Evolutionary conservation across 495 filamentous ascomycete species (phyloP).

Genomic region (Penicillium bialowiezense): DNA sequence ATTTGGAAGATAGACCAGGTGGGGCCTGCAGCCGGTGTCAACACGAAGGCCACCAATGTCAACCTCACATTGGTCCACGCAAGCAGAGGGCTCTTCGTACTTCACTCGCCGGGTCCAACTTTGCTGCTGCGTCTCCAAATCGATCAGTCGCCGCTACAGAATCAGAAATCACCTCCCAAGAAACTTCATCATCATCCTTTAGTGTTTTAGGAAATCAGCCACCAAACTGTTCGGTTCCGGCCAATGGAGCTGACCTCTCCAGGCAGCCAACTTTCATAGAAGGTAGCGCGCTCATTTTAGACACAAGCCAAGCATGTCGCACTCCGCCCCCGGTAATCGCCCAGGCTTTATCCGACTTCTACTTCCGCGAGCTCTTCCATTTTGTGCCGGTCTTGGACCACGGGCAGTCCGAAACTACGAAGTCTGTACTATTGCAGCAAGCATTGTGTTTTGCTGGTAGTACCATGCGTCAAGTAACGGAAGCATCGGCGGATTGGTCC

Average conservation of each 20-base stretch:
- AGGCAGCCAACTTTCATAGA: constrained; percentile 1
- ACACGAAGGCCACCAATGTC: constrained; percentile 2
- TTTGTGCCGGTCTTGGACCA: constrained; percentile 12
- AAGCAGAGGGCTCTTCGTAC: constrained; percentile 3
- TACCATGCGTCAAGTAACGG: constrained; percentile 10
- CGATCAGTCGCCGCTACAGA: neutral
- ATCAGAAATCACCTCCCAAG: neutral
- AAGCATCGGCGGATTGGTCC: constrained; percentile 5
- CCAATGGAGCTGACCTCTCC: neutral
- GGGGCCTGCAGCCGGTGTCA: constrained; percentile 9
- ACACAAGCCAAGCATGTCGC: constrained; percentile 3
- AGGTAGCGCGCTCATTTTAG: constrained; percentile 4
- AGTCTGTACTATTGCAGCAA: constrained; percentile 14
- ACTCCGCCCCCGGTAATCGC: constrained; percentile 1
- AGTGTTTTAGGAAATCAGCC: neutral
- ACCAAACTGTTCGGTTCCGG: neutral
- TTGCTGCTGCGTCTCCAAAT: neutral
- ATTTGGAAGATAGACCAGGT: constrained; percentile 8
- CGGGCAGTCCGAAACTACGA: neutral
- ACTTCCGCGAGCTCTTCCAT: constrained; percentile 9
- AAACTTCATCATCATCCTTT: neutral
- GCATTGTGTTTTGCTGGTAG: constrained; percentile 16
- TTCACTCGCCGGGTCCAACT: neutral
- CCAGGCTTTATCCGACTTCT: constrained; percentile 12
- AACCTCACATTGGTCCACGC: constrained; percentile 8